Evolutionary conservation across 192 early-diverging fungal genomes (phyloP), one percentile per base, ranked within the genome.

Genomic region (Podila epicladia): DNA sequence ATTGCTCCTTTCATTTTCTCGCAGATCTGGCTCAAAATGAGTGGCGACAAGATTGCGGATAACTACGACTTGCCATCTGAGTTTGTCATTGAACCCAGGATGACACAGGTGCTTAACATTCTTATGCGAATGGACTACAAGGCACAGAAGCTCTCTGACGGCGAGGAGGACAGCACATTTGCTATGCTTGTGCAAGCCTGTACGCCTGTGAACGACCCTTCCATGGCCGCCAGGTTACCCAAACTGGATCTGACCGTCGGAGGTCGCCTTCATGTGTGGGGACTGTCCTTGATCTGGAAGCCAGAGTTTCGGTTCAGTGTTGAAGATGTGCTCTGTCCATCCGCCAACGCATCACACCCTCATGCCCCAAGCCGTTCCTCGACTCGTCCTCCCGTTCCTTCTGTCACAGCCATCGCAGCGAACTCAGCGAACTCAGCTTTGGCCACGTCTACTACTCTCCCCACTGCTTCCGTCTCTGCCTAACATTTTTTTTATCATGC

Each of bases 241-340:
- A 53, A 58, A 15, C 48, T 80, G 28, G 53, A 69, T 51, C 22
- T 80, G 4, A 53, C 32, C 6, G 32, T 80, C n/a, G 31, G 9
- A 4, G 77, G 77, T 15, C 61, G 28, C 6, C 22, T 80, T 9
- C 45, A 69, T 50, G 51, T 80, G 17, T 80, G 77, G 77, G 77
- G 77, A 5, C 45, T 80, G 5, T 63, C 70, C 8, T 69, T 71
- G 77, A 51, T 80, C 48, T 80, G 77, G 77, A 80, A 69, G 49
- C 77, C 77, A 4, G 13, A 41, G 38, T 80, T 80, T 55, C 13
- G 12, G 9, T 32, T 80, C 26, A n/a, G 55, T 22, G 66, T 58
- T 3, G 33, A 69, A 3, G 48, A 65, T 58, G 60, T 72, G 2
- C 77, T 67, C 28, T 80, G 77, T 60, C 77, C 77, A 3, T 45